Evolutionary conservation across 306 rosid genomes (phyloP), one percentile per base, ranked within the genome.

Genomic region (Dalbergia oliveri): DNA sequence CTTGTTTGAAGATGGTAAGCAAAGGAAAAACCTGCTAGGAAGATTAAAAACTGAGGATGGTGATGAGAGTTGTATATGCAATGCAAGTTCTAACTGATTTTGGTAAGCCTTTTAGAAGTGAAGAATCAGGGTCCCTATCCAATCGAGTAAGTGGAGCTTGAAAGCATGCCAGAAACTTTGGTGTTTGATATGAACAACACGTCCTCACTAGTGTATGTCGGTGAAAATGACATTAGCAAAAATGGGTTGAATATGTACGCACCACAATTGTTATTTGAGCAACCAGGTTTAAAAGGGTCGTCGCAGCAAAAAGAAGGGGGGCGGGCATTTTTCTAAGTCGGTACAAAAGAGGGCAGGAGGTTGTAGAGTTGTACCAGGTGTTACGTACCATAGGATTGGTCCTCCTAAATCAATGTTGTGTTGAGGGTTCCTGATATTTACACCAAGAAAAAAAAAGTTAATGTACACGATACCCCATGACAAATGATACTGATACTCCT

Each of bases 351-450:
- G 83, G 80, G n/a, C 19, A 41, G 59, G 73, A 81, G 5, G 87
- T 19, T 1, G 84, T 41, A 5, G 87, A 87, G 8, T 62, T 50
- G 77, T 75, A 78, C 23, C 23, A 21, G 23, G 53, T 3, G 26
- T 11, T 10, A 57, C 87, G 14, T 79, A 80, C 83, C 85, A 76
- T 4, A 82, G 64, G 56, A 61, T 33, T 18, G 65, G 75, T 15
- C 85, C 90, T 26, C 70, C 82, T 11, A 85, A 79, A 43, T 87
- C 85, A 15, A 85, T 41, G 13, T 34, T 37, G 73, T 68, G 63
- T 18, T 4, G 26, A 5, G 88, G 86, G 47, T 81, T 82, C 67
- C 87, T 87, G n/a, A n/a, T 1, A 21, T 21, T 21, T 21, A 21
- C 23, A 21, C 23, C 23, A 21, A 21, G 23, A 21, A 21, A 21